Evolutionary conservation across 179 eudicot species (phyloP).

Genomic region (Amaranthus tricolor): DNA sequence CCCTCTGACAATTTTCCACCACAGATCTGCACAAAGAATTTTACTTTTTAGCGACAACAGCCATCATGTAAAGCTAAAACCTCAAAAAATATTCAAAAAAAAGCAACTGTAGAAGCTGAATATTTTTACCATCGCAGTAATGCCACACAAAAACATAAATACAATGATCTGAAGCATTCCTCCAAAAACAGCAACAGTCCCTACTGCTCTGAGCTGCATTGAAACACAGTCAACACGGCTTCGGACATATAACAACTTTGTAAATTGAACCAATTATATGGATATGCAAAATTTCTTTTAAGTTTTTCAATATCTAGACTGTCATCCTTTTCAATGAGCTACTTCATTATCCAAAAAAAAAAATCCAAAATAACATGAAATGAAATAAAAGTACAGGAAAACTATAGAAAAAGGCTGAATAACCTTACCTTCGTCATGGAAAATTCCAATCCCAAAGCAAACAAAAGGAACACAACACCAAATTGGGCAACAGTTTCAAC

Average conservation of each 20-base stretch:
- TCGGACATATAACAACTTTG: slow-evolving; percentile 6
- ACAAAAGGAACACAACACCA: slow-evolving; percentile 97
- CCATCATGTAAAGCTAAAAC: slow-evolving; percentile 6
- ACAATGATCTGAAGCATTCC: slow-evolving; percentile 87
- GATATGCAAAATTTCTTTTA: not conserved
- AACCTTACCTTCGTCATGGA: slow-evolving; percentile 77
- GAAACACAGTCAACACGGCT: slow-evolving; percentile 19
- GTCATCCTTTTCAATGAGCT: not conserved
- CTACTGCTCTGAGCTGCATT: slow-evolving; percentile 89
- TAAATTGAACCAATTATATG: not conserved
- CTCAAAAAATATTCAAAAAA: not conserved
- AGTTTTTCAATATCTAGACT: slow-evolving; percentile 1
- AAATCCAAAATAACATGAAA: not conserved
- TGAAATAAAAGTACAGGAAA: not conserved
- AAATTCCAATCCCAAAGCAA: slow-evolving; percentile 95
- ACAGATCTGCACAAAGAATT: slow-evolving; percentile 54
- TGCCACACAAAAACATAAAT: slow-evolving; percentile 79
- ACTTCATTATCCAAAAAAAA: not conserved
- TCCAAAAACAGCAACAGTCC: slow-evolving; percentile 95
- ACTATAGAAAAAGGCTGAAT: not conserved
- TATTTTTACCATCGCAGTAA: slow-evolving; percentile 70
- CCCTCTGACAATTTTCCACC: slow-evolving; percentile 98
- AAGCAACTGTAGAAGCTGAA: slow-evolving; percentile 1
- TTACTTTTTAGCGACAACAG: slow-evolving; percentile 11
- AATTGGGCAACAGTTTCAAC: slow-evolving; percentile 99